Evolutionary conservation across 129 eudicot genomes (phyloP), one percentile per base, ranked within the genome.

Genomic region (Flaveria ramosissima): DNA sequence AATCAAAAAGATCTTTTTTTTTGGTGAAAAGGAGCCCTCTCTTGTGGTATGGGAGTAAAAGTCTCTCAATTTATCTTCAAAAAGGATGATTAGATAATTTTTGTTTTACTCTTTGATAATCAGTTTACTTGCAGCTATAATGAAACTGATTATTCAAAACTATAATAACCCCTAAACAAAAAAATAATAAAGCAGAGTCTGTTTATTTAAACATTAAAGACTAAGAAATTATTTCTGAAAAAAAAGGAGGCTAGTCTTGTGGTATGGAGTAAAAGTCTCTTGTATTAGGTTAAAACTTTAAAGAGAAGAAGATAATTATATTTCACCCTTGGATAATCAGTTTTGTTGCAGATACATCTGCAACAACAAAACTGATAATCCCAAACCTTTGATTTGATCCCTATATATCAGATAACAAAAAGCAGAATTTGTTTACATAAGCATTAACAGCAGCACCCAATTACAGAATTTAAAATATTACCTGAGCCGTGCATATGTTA

Each of bases 401-500:
- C 7, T 12, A 16, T 7, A 11, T 15, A 70, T 3, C 8, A 15
- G 21, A 70, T 70, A 27, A 70, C 19, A 5, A 48, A 8, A 70
- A 48, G 67, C 17, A 24, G n/a, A 24, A 70, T 47, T 4, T 26
- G 23, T 70, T 70, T 8, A 48, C 27, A 14, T 30, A 47, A 45
- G 46, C 36, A 43, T 5, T 21, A n/a, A 45, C 46, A 32, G 46
- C 23, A 63, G 21, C 55, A 55, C 39, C 50, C 12, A 36, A 73
- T 41, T 13, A 17, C 15, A 23, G 12, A 41, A 52, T 36, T 36
- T 62, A 24, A 68, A 57, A 63, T n/a, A 46, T 78, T 63, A 93
- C 98, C 96, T 93, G 98, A 82, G 98, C 96, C 20, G 98, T 93
- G 73, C 98, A 93, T 19, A 93, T 93, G 76, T 93, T 93, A 78